Evolutionary conservation across 1,139 yeast genomes (phyloP).

Genomic region (Suhomyces atakaporum): DNA sequence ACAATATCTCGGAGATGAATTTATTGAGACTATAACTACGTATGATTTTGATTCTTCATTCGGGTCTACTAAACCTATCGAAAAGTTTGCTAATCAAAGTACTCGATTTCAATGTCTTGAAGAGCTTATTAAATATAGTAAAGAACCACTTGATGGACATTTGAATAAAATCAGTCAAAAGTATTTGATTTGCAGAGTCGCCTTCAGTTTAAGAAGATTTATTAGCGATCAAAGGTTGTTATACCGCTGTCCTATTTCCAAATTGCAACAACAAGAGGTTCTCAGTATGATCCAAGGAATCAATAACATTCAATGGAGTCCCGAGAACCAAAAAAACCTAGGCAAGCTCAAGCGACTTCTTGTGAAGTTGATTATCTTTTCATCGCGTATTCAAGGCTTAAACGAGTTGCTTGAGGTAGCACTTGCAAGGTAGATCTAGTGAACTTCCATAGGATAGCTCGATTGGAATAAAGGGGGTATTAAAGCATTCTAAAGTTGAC

Average conservation of each 20-base stretch:
- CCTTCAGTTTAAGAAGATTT: slow-evolving; percentile 38
- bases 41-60: slow-evolving; percentile 31
- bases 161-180: slow-evolving; percentile 25
- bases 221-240: slow-evolving; percentile 36
- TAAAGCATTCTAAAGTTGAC: too few species aligned
- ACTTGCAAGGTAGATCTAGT: neutral
- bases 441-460: neutral
- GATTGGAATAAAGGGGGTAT: too few species aligned
- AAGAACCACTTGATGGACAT: slow-evolving; percentile 13
- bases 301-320: slow-evolving; percentile 11
- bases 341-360: slow-evolving; percentile 24
- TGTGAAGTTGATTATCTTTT: slow-evolving; percentile 29
- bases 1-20: slow-evolving; percentile 3
- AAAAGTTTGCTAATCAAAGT: slow-evolving; percentile 23
- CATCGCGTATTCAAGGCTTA: slow-evolving; percentile 22
- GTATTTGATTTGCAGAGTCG: slow-evolving; percentile 32
- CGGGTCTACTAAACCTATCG: slow-evolving; percentile 36
- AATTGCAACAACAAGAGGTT: slow-evolving; percentile 39
- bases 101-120: slow-evolving; percentile 36
- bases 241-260: slow-evolving; percentile 36
- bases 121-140: slow-evolving; percentile 34
- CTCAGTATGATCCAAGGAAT: slow-evolving; percentile 30
- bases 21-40: slow-evolving; percentile 21
- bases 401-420: slow-evolving; percentile 13
- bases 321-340: slow-evolving; percentile 8